phyloP scores from a whole-genome alignment of 140 eudicot genomes.

The Bidens hawaiensis region DNA sequence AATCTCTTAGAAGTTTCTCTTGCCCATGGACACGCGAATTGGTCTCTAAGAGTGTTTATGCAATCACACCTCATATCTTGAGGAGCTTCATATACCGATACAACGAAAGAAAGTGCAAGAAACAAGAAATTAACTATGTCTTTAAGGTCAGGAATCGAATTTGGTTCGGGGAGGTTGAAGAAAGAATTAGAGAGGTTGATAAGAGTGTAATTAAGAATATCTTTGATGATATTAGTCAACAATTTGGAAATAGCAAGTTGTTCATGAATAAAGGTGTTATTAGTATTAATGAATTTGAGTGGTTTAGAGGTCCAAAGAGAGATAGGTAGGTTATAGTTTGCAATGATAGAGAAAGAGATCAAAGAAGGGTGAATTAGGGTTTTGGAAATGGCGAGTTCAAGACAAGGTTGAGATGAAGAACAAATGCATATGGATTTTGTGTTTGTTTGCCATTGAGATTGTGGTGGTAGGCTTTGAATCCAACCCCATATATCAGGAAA shows the following conservation, averaged over 20 bases:
- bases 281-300: conserved; percentile 19
- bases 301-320: conserved; percentile 82
- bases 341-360: conserved; percentile 49
- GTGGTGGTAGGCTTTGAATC: conserved; percentile 69
- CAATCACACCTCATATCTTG: conserved; percentile 51
- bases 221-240: conserved; percentile 48
- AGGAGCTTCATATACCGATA: conserved; percentile 87
- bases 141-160: conserved; percentile 28
- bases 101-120: conserved; percentile 59
- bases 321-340: conserved; percentile 51
- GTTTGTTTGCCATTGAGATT: conserved; percentile 48
- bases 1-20: conserved; percentile 39
- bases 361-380: conserved; percentile 28
- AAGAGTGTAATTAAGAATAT: conserved; percentile 53
- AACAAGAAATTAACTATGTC: conserved; percentile 58
- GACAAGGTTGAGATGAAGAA: conserved; percentile 61
- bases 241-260: conserved; percentile 31
- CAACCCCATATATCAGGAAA: conserved; percentile 69
- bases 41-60: conserved; percentile 39
- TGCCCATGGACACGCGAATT: conserved; percentile 43
- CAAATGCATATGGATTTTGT: conserved; percentile 47
- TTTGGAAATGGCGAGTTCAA: conserved; percentile 48
- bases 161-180: conserved; percentile 36
- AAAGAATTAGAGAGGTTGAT: conserved; percentile 31
- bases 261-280: conserved; percentile 11